phyloP scores from a whole-genome alignment of 2,329 filamentous ascomycete genomes.

The Fusarium newnesense region DNA sequence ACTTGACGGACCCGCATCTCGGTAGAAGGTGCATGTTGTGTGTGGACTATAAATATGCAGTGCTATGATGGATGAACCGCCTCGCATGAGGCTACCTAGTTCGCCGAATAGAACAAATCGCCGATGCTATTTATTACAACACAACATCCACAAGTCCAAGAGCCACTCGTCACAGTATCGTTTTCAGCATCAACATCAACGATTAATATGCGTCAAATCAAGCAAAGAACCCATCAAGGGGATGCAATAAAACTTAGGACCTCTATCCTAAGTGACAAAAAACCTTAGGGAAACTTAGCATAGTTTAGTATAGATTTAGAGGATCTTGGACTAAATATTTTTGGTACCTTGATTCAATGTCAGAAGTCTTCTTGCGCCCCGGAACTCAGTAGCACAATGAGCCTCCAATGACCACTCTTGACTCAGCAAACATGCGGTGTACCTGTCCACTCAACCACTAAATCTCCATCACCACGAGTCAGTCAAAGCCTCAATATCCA shows the following conservation, averaged over 20 bases:
- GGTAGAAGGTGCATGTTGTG: neutral
- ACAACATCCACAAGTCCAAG: neutral
- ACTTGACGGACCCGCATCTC: neutral
- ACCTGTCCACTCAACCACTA: neutral
- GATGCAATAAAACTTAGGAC: too few species aligned
- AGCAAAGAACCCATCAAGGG: neutral
- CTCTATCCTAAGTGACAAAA: too few species aligned
- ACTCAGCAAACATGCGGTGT: constrained; percentile 21
- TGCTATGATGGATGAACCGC: neutral
- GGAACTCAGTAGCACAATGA: neutral
- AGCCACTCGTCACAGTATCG: neutral
- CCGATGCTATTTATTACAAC: neutral
- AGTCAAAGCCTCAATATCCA: constrained; percentile 2
- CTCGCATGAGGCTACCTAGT: neutral
- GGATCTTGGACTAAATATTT: too few species aligned
- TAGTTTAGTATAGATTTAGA: too few species aligned
- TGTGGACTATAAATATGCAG: neutral
- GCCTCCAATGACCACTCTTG: neutral
- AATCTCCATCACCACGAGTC: constrained; percentile 15
- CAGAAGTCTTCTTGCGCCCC: too few species aligned
- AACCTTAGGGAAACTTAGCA: too few species aligned
- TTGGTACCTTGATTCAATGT: too few species aligned
- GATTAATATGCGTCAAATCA: constrained; percentile 1
- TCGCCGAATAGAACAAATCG: neutral
- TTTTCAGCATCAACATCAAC: neutral